phyloP scores from a whole-genome alignment of 768 basidiomycete species.

The Tephrocybe rancida region DNA sequence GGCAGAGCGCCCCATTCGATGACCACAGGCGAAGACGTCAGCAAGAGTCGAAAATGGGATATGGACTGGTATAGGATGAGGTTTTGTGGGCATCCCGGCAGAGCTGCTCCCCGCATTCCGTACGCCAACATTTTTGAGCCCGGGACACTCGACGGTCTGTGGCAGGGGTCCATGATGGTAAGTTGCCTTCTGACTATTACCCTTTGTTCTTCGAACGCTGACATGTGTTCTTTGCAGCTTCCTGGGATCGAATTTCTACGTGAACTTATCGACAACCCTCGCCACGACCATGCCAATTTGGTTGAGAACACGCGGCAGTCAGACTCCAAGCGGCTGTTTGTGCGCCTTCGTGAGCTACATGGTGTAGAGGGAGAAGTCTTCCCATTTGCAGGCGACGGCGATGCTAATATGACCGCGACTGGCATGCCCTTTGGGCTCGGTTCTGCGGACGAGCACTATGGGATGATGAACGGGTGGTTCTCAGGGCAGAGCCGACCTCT shows the following conservation, averaged over 20 bases:
- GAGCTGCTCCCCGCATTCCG: slow-evolving; percentile 8
- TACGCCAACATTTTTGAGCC: slow-evolving; percentile 37
- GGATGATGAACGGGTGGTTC: slow-evolving; percentile 17
- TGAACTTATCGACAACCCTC: slow-evolving; percentile 14
- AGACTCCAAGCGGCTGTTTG: slow-evolving; percentile 29
- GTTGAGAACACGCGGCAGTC: neutral
- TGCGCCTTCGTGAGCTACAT: slow-evolving; percentile 61
- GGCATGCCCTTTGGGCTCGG: slow-evolving; percentile 2
- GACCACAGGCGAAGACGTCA: neutral
- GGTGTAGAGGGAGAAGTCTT: slow-evolving; percentile 22
- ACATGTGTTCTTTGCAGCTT: slow-evolving; percentile 19
- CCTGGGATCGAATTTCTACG: slow-evolving; percentile 19
- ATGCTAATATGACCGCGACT: neutral
- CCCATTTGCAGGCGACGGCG: neutral
- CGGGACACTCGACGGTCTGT: slow-evolving; percentile 52
- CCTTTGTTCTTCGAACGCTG: neutral
- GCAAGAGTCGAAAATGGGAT: slow-evolving; percentile 45
- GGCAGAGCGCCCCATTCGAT: slow-evolving; percentile 20
- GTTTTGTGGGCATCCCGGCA: slow-evolving; percentile 34
- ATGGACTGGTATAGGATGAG: slow-evolving; percentile 54
- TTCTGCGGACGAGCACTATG: neutral
- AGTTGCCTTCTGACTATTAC: slow-evolving; percentile 22
- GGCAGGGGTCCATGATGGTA: slow-evolving; percentile 61
- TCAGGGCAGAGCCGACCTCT: neutral
- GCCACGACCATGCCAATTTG: slow-evolving; percentile 26